These are phyloP conservation scores for Magnolia sinica DNA, from an alignment of 164 flowering plant genomes.

Conservation along the genomic window DNA sequence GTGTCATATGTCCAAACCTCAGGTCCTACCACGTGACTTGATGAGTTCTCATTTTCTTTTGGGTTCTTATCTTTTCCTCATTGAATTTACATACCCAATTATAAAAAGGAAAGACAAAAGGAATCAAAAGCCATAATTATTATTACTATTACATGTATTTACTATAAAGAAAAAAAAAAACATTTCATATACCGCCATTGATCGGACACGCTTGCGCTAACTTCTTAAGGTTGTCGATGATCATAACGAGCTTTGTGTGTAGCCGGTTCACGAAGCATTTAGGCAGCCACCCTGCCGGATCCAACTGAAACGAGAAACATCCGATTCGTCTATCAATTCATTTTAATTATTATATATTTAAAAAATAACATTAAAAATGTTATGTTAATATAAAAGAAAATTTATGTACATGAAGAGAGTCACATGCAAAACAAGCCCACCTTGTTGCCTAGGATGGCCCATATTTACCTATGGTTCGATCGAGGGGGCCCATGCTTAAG, in stretches of 20 bases:
- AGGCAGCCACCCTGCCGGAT: conserved; percentile 97
- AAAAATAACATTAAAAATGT: too few relatives aligned
- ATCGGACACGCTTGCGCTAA: conserved; percentile 46
- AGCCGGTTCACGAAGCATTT: conserved; percentile 79
- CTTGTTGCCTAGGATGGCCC: too few relatives aligned
- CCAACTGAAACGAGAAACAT: conserved; percentile 45
- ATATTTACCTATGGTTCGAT: too few relatives aligned
- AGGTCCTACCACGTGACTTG: too few relatives aligned
- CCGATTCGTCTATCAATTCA: background rate
- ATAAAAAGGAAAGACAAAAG: background rate
- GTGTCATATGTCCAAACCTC: too few relatives aligned
- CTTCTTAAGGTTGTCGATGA: conserved; percentile 74
- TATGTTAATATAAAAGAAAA: too few relatives aligned
- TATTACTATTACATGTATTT: background rate
- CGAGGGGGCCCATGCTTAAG: too few relatives aligned
- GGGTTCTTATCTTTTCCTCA: background rate
- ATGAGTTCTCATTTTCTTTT: background rate
- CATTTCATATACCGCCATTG: background rate
- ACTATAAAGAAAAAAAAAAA: too few relatives aligned
- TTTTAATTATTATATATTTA: too few relatives aligned
- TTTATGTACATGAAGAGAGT: too few relatives aligned
- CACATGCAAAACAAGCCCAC: too few relatives aligned
- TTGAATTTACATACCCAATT: background rate
- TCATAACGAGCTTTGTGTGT: conserved; percentile 79
- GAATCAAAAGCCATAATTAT: too few relatives aligned